Conservation (phyloP, 805 yeast species). For the Tetrapisispora nanseiensis region DNA sequence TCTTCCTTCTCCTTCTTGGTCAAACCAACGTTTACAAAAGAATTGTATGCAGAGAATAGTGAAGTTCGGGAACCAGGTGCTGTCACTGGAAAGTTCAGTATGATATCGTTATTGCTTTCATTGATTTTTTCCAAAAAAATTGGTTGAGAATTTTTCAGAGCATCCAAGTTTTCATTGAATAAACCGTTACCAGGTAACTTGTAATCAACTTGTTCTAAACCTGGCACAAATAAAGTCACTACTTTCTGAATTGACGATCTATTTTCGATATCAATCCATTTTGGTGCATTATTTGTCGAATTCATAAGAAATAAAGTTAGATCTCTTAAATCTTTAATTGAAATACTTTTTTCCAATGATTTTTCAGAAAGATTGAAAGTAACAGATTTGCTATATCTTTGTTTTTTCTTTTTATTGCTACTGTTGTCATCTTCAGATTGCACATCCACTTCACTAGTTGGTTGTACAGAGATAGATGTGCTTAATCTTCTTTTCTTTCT, state of each 20-base stretch:
- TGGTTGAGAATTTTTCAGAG: slow-evolving; percentile 4
- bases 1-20: slow-evolving; percentile 45
- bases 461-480: slow-evolving; percentile 9
- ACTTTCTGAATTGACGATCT: slow-evolving; percentile 41
- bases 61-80: slow-evolving; percentile 61
- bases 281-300: slow-evolving; percentile 35
- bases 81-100: slow-evolving; percentile 36
- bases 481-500: slow-evolving; percentile 25
- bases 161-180: slow-evolving; percentile 6
- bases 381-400: slow-evolving; percentile 21
- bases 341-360: slow-evolving; percentile 19
- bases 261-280: slow-evolving; percentile 43
- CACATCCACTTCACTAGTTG: neutral
- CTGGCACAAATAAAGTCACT: slow-evolving; percentile 55
- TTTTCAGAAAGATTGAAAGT: slow-evolving; percentile 31
- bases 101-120: slow-evolving; percentile 3
- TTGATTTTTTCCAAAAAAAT: slow-evolving; percentile 3
- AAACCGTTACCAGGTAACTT: slow-evolving; percentile 12
- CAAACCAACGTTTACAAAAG: slow-evolving; percentile 48
- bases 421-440: neutral
- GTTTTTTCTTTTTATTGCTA: slow-evolving; percentile 23
- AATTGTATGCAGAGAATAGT: slow-evolving; percentile 42
- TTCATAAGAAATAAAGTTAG: slow-evolving; percentile 35
- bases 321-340: slow-evolving; percentile 37
- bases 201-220: slow-evolving; percentile 42